Evolutionary conservation across 2,329 filamentous ascomycete genomes (phyloP), one percentile per base, ranked within the genome.

Genomic region (Aureobasidium sp.): DNA sequence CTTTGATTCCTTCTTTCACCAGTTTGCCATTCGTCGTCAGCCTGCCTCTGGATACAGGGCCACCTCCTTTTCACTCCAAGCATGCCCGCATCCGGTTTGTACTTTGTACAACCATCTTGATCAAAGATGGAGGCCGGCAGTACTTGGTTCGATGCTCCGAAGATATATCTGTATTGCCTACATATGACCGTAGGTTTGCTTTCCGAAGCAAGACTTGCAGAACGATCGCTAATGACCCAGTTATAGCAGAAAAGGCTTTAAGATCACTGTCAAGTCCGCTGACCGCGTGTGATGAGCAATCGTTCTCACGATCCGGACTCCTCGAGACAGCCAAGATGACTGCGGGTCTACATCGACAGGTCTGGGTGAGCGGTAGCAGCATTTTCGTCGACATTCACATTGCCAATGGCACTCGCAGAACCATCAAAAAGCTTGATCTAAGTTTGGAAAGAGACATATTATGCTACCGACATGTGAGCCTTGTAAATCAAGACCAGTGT

Each of bases 281-380:
- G 37, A 80, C 77, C 29, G 79, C 78, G 14, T 76, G 74, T 17
- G 79, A 82, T 62, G 79, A 81, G 64, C 74, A 78, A 65, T 64
- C 71, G 6, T 70, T 78, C 37, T 72, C 76, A 31, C 73, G 74
- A 31, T 72, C 76, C 44, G 70, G 69, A 31, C 71, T 71, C 1
- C 63, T 77, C 1, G 79, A 82, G 63, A 75, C 73, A 11, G 70
- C 82, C 27, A 75, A 74, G 60, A 68, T 82, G 20, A 82, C 80
- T 22, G 81, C 81, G 31, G 80, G 80, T 7, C 67, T 83, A 9
- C 81, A 83, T 68, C 77, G 81, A n/a, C 81, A 83, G 69, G 81
- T 82, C 31, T 84, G 81, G 81, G 79, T 84, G 60, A 82, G 80
- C 65, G 81, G 81, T 17, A 80, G 79, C 25, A 79, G 74, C 65